Conservation (phyloP, 2,329 filamentous ascomycete genomes). For the Hortaea sp. region DNA sequence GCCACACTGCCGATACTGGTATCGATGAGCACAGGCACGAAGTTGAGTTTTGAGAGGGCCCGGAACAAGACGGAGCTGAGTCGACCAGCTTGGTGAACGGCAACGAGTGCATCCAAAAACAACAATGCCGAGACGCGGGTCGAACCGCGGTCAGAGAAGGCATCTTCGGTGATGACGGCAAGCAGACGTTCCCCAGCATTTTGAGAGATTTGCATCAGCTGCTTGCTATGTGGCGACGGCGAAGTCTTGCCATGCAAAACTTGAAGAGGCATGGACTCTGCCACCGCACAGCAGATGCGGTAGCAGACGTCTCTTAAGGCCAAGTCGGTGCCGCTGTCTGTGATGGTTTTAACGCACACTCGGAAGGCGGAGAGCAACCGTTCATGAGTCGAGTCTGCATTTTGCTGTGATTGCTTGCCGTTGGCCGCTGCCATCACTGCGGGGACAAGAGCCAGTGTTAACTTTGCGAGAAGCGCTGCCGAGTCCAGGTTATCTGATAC, state of each 20-base stretch:
- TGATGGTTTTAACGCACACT: constrained; percentile 68
- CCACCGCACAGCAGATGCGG: constrained; percentile 61
- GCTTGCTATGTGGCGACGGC: constrained; percentile 13
- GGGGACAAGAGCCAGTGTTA: constrained; percentile 64
- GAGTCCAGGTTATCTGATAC: constrained; percentile 59
- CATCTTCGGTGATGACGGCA: constrained; percentile 85
- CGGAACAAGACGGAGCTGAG: constrained; percentile 67
- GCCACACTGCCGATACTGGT: constrained; percentile 69
- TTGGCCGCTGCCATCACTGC: constrained; percentile 42
- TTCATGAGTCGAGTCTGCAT: constrained; percentile 42
- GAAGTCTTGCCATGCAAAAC: constrained; percentile 5
- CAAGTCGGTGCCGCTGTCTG: constrained; percentile 59
- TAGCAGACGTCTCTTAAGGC: constrained; percentile 78
- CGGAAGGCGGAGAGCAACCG: constrained; percentile 89
- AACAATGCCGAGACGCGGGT: constrained; percentile 81
- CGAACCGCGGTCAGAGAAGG: constrained; percentile 68
- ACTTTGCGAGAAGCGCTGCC: constrained; percentile 63
- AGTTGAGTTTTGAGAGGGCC: constrained; percentile 74
- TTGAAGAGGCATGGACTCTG: constrained; percentile 9
- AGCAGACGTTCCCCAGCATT: constrained; percentile 72
- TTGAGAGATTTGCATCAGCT: constrained; percentile 57
- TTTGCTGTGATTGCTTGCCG: constrained; percentile 54
- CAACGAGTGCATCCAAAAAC: constrained; percentile 68
- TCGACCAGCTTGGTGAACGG: constrained; percentile 57
- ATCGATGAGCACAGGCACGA: constrained; percentile 81